A percentile compares a stretch with the other conserved stretches of the same genome.
phyloP scores from a whole-genome alignment of 805 yeast genomes.

The Kockiozyma suomiensis region DNA sequence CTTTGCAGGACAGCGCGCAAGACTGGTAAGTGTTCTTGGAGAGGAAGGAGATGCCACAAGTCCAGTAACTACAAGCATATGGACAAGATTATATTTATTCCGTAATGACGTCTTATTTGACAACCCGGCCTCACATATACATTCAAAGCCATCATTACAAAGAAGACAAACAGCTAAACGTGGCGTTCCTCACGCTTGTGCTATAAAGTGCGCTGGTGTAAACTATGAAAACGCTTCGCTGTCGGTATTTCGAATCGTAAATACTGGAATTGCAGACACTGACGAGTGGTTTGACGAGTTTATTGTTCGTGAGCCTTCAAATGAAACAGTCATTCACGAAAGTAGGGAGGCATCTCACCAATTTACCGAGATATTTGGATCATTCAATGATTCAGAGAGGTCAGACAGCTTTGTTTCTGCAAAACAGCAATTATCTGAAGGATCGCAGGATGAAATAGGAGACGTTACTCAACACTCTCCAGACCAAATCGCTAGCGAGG shows the following conservation, averaged over 20 bases:
- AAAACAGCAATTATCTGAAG: not conserved
- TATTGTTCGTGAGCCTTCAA: no score
- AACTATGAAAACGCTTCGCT: conserved; percentile 18
- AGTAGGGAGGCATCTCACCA: not conserved
- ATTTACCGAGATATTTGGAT: not conserved
- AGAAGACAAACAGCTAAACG: not conserved
- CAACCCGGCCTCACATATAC: no score
- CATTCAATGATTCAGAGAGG: not conserved
- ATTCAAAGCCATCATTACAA: not conserved
- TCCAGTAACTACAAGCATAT: conserved; percentile 5
- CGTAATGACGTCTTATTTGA: conserved; percentile 22
- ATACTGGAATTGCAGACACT: conserved; percentile 15
- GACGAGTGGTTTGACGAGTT: conserved; percentile 13
- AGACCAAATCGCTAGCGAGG: not conserved
- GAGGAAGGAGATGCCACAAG: conserved; percentile 15
- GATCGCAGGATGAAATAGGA: no score
- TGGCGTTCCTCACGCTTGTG: conserved; percentile 31
- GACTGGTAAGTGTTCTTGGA: conserved; percentile 23
- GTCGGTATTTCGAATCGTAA: conserved; percentile 17
- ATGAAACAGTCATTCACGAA: not conserved
- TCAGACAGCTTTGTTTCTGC: not conserved
- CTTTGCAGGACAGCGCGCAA: conserved; percentile 14
- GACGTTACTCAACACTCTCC: no score
- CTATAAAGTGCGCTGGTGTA: conserved; percentile 26
- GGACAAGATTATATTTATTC: conserved; percentile 26